Conservation (phyloP, 2,329 filamentous ascomycete genomes). For the Paecilomyces formosus region DNA sequence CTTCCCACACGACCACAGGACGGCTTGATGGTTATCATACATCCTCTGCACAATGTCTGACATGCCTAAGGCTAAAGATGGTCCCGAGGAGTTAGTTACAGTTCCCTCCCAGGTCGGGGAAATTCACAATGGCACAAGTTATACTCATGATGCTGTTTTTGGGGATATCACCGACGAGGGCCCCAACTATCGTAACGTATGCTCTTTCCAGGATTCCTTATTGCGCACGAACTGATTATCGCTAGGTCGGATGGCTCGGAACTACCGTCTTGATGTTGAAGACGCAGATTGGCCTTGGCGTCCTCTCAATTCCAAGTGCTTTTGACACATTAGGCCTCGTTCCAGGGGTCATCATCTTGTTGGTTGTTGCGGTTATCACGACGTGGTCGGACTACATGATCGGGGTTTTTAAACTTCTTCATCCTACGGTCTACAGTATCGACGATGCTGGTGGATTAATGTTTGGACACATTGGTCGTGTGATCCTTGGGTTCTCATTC, state of each 20-base stretch:
- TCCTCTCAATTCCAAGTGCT: constrained; percentile 43
- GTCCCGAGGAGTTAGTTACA: background rate
- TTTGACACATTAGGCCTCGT: constrained; percentile 42
- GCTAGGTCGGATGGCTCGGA: constrained; percentile 37
- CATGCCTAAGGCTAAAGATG: background rate
- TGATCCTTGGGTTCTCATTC: constrained; percentile 31
- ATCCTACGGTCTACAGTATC: constrained; percentile 44
- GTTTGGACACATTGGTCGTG: constrained; percentile 46
- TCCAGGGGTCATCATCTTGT: constrained; percentile 41
- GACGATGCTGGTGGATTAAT: constrained; percentile 44
- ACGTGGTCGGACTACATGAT: constrained; percentile 45
- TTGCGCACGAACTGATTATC: background rate
- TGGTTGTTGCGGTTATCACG: constrained; percentile 35
- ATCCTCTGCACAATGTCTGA: background rate
- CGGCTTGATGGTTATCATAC: background rate
- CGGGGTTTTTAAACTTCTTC: constrained; percentile 44
- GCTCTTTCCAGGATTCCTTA: background rate
- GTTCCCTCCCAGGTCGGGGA: background rate
- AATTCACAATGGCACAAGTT: background rate
- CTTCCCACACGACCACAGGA: background rate
- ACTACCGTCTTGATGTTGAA: constrained; percentile 41
- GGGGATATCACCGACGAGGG: background rate
- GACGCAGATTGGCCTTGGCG: constrained; percentile 38
- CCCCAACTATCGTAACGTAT: background rate
- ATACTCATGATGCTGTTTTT: background rate